Conservation (phyloP, 768 basidiomycete species). For the Panaeolus papilionaceus region DNA sequence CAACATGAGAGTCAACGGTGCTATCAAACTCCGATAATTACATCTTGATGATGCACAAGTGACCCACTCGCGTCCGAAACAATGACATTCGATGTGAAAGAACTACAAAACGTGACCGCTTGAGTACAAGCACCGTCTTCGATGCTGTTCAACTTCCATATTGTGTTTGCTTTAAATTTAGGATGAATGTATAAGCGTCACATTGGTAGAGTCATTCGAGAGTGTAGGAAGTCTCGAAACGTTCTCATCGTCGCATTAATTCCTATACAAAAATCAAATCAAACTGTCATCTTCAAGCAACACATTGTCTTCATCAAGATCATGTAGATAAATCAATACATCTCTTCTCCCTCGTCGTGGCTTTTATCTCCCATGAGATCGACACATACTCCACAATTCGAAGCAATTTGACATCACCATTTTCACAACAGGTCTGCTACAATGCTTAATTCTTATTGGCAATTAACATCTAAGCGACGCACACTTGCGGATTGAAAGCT, state of each 20-base stretch:
- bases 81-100: background rate
- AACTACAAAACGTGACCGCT: background rate
- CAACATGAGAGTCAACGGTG: background rate
- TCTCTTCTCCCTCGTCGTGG: background rate
- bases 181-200: too few relatives aligned
- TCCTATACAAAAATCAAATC: too few relatives aligned
- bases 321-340: background rate
- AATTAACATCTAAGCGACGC: background rate
- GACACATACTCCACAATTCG: conserved; percentile 5
- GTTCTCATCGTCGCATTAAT: too few relatives aligned
- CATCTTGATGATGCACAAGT: background rate
- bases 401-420: background rate
- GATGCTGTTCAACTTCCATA: too few relatives aligned
- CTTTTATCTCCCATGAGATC: background rate
- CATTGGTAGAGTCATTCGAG: too few relatives aligned
- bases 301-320: background rate
- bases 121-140: background rate
- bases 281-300: too few relatives aligned
- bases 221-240: too few relatives aligned
- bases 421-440: background rate
- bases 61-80: conserved; percentile 7
- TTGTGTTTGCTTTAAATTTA: too few relatives aligned
- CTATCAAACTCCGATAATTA: background rate
- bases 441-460: background rate
- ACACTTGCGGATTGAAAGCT: background rate